Evolutionary conservation across 1,284 basidiomycete species (phyloP).

Genomic region (Cutaneotrichosporon cyanovorans): DNA sequence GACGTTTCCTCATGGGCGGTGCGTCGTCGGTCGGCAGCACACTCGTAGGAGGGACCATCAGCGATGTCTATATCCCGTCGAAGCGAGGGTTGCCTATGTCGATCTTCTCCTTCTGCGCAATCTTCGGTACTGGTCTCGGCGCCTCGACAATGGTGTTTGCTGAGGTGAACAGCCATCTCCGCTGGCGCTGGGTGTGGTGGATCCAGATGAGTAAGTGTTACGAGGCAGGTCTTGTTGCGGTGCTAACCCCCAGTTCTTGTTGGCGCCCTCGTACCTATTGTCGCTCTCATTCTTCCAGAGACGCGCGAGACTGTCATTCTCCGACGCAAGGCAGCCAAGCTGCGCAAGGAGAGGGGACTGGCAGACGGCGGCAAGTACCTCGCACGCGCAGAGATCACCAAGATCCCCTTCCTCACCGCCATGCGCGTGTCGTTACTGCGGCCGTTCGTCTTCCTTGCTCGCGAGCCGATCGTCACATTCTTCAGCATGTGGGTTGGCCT

Average conservation of each 20-base stretch:
- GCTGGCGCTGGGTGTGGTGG: conserved; percentile 79
- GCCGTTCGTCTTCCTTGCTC: conserved; percentile 53
- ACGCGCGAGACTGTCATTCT: conserved; percentile 42
- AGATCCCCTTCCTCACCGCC: conserved; percentile 28
- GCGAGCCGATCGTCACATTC: conserved; percentile 66
- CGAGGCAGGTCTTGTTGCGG: too few relatives aligned
- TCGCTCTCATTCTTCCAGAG: conserved; percentile 36
- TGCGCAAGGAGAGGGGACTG: conserved; percentile 35
- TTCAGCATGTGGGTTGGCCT: conserved; percentile 71
- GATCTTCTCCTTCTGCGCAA: conserved; percentile 55
- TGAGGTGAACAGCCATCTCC: conserved; percentile 52
- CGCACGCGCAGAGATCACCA: conserved; percentile 40
- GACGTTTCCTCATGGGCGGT: conserved; percentile 57
- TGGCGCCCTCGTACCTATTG: conserved; percentile 30
- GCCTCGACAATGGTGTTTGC: conserved; percentile 62
- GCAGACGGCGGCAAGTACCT: conserved; percentile 38
- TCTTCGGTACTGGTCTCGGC: conserved; percentile 59
- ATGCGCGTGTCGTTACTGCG: conserved; percentile 31
- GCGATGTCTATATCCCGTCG: conserved; percentile 53
- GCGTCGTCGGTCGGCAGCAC: conserved; percentile 59
- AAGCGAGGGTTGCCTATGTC: conserved; percentile 59
- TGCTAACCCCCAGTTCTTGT: conserved; percentile 18
- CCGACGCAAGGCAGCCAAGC: conserved; percentile 27
- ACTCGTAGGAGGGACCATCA: conserved; percentile 69
- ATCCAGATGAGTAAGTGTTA: conserved; percentile 56